Percentiles rank a stretch among this genome's conserved stretches.
Conservation (phyloP, 768 basidiomycete species). For the Stropharia rugosoannulata region DNA sequence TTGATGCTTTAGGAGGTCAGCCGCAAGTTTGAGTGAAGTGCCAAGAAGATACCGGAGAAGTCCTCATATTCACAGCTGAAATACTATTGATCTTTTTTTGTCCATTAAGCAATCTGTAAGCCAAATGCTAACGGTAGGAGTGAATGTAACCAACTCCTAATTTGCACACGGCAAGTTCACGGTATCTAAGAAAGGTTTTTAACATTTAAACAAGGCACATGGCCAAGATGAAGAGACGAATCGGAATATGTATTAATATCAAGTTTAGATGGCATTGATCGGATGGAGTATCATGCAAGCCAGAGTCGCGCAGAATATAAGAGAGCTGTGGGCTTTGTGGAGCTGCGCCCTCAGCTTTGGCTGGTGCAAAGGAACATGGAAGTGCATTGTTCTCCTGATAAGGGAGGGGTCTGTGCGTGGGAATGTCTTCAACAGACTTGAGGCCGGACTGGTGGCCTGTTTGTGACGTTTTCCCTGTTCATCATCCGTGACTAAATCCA, state of each 20-base stretch:
- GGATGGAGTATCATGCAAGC: background rate
- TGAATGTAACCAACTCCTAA: too few relatives aligned
- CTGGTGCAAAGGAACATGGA: background rate
- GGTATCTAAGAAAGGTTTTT: background rate
- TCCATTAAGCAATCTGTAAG: too few relatives aligned
- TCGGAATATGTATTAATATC: background rate
- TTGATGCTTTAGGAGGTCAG: too few relatives aligned
- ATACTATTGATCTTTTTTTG: too few relatives aligned
- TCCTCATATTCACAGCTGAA: too few relatives aligned
- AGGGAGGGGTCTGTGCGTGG: slow-evolving; percentile 41
- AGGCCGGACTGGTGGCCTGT: slow-evolving; percentile 15
- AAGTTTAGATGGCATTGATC: background rate
- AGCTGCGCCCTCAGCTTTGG: too few relatives aligned
- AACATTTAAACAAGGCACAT: slow-evolving; percentile 3
- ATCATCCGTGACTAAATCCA: slow-evolving; percentile 32
- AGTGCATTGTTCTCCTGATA: slow-evolving; percentile 9
- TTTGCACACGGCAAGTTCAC: slow-evolving; percentile 1
- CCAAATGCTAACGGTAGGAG: too few relatives aligned
- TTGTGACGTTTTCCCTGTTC: slow-evolving; percentile 28
- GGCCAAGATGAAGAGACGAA: slow-evolving; percentile 1
- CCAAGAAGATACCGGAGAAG: too few relatives aligned
- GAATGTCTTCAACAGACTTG: slow-evolving; percentile 27
- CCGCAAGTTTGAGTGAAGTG: too few relatives aligned
- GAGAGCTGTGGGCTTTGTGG: too few relatives aligned
- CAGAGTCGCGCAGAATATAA: too few relatives aligned